These are phyloP conservation scores for Lasiodiplodia hormozganensis DNA, from an alignment of 2,329 filamentous ascomycete genomes.

Conservation along the genomic window DNA sequence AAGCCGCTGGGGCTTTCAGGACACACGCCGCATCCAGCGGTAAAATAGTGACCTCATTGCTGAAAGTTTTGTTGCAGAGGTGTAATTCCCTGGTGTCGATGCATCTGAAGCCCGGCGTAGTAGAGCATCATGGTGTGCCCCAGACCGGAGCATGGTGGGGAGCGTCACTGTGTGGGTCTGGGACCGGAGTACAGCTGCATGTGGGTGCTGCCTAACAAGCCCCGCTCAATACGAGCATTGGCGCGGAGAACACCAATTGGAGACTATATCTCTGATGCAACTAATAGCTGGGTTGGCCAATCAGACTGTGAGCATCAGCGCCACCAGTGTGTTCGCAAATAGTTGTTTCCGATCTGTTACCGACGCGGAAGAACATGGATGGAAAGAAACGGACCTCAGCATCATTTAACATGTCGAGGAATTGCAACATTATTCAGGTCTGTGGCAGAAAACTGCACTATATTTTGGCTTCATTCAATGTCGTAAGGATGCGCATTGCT, in stretches of 20 bases:
- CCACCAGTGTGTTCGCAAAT: background rate
- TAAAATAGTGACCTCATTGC: background rate
- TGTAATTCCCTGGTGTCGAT: background rate
- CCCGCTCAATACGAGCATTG: background rate
- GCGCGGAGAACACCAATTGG: background rate
- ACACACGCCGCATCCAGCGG: background rate
- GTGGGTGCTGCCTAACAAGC: background rate
- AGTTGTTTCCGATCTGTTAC: background rate
- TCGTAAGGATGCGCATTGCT: background rate
- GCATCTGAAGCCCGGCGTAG: background rate
- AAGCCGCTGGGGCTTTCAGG: background rate
- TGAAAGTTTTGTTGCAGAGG: background rate
- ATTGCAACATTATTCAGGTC: background rate
- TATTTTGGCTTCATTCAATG: background rate
- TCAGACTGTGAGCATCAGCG: background rate
- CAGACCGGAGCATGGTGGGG: background rate
- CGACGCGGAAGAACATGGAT: background rate
- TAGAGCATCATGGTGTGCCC: background rate
- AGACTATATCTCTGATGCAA: background rate
- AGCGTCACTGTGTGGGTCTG: background rate
- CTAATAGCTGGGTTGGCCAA: background rate
- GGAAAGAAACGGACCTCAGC: background rate
- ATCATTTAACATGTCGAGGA: background rate
- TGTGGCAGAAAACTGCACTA: background rate
- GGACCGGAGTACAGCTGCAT: background rate